Evolutionary conservation across 306 rosid genomes (phyloP).

Genomic region (Vachellia collinsii): DNA sequence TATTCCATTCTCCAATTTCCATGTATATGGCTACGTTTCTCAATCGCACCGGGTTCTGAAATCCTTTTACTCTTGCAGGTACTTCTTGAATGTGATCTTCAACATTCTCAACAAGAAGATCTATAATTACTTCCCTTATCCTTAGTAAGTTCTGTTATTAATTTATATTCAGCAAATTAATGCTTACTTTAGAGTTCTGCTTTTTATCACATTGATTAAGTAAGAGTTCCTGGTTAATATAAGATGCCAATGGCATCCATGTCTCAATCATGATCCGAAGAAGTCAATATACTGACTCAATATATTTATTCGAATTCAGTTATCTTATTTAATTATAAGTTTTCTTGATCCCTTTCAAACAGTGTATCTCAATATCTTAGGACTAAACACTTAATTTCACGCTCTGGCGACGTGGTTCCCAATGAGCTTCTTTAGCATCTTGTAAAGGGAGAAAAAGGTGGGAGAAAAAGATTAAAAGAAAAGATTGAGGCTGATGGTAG

Average conservation of each 20-base stretch:
- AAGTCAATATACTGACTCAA: background rate
- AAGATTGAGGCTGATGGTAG: background rate
- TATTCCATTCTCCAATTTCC: background rate
- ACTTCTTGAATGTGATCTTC: conserved; percentile 91
- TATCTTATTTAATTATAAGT: background rate
- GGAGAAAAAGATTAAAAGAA: background rate
- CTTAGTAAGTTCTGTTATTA: conserved; percentile 60
- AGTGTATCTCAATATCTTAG: background rate
- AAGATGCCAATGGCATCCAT: background rate
- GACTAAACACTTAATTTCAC: background rate
- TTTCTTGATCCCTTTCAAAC: background rate
- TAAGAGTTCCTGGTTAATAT: background rate
- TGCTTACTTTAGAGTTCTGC: background rate
- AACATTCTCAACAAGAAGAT: conserved; percentile 96
- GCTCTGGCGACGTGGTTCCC: background rate
- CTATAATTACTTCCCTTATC: conserved; percentile 95
- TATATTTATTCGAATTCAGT: background rate
- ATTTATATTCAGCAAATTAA: background rate
- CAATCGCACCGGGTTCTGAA: conserved; percentile 11
- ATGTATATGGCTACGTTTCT: background rate
- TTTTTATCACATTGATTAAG: conserved; percentile 5
- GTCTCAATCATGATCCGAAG: background rate
- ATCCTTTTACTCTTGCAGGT: conserved; percentile 59
- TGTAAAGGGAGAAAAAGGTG: background rate
- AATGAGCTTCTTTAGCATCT: background rate